These are phyloP conservation scores for Neurospora sp. DNA, from an alignment of 495 filamentous ascomycete species.

Conservation along the genomic window DNA sequence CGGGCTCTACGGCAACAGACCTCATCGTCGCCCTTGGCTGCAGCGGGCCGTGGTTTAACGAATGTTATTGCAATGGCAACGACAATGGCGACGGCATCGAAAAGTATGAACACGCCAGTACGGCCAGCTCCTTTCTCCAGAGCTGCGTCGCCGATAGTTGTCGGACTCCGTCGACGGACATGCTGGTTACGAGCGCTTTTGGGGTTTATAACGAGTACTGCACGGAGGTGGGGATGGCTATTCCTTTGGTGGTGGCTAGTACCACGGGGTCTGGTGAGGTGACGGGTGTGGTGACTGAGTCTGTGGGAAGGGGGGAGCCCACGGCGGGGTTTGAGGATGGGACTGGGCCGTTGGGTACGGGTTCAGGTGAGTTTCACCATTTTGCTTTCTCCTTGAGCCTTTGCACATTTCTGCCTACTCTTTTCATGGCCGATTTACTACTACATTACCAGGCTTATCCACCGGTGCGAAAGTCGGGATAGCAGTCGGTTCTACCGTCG, in stretches of 20 bases:
- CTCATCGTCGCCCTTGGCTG: conserved; percentile 2
- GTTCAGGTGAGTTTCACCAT: neutral
- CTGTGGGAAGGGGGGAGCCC: neutral
- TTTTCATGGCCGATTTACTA: neutral
- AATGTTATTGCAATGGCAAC: conserved; percentile 3
- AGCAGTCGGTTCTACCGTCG: neutral
- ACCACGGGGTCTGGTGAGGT: neutral
- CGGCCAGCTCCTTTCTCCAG: neutral
- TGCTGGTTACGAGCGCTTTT: neutral
- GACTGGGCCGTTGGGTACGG: neutral
- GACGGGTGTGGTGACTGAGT: neutral
- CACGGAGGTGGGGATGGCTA: neutral
- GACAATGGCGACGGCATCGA: neutral
- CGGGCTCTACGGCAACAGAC: neutral
- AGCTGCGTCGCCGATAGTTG: neutral
- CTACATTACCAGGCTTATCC: neutral
- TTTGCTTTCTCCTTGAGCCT: neutral
- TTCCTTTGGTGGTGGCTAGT: neutral
- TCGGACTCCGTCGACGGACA: neutral
- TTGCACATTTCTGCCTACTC: neutral
- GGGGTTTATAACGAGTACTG: conserved; percentile 4
- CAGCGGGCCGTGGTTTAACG: conserved; percentile 1
- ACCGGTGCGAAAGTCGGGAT: neutral
- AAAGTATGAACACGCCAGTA: neutral
- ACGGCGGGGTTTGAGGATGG: neutral